phyloP scores from a whole-genome alignment of 768 basidiomycete genomes.

The Mrakia blollopis region DNA sequence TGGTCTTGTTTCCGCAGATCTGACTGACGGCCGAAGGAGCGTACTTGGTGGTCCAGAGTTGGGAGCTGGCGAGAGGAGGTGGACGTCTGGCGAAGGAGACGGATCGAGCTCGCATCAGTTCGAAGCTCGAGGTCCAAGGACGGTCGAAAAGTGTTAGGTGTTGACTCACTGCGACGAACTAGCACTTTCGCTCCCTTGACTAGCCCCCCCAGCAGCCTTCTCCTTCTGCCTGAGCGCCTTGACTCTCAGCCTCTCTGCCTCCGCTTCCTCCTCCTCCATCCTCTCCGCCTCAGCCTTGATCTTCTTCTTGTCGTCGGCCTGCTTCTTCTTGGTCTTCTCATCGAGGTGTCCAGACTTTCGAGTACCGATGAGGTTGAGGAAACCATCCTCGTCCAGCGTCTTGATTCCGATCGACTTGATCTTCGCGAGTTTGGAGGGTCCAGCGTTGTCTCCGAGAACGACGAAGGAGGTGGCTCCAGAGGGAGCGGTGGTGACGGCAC shows the following conservation, averaged over 20 bases:
- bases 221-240: conserved; percentile 54
- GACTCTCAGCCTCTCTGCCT: conserved; percentile 48
- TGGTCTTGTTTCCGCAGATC: conserved; percentile 89
- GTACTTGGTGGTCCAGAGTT: conserved; percentile 93
- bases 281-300: conserved; percentile 68
- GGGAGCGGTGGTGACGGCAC: conserved; percentile 78
- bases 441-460: conserved; percentile 79
- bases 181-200: conserved; percentile 32
- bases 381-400: conserved; percentile 80
- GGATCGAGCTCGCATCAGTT: not conserved
- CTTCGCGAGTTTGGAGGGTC: conserved; percentile 76
- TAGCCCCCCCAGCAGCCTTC: not conserved
- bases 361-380: conserved; percentile 72
- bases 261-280: conserved; percentile 51
- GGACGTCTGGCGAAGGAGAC: conserved; percentile 6
- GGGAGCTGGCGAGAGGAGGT: conserved; percentile 45
- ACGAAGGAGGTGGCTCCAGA: conserved; percentile 88
- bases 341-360: conserved; percentile 60
- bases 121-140: not conserved
- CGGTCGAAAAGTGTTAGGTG: not conserved
- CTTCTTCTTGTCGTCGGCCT: conserved; percentile 71
- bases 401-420: conserved; percentile 74
- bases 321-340: conserved; percentile 73
- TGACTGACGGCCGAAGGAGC: conserved; percentile 83
- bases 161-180: conserved; percentile 16